Evolutionary conservation across 2,329 filamentous ascomycete genomes (phyloP), one percentile per base, ranked within the genome.

Genomic region (Xylaria polymorpha): DNA sequence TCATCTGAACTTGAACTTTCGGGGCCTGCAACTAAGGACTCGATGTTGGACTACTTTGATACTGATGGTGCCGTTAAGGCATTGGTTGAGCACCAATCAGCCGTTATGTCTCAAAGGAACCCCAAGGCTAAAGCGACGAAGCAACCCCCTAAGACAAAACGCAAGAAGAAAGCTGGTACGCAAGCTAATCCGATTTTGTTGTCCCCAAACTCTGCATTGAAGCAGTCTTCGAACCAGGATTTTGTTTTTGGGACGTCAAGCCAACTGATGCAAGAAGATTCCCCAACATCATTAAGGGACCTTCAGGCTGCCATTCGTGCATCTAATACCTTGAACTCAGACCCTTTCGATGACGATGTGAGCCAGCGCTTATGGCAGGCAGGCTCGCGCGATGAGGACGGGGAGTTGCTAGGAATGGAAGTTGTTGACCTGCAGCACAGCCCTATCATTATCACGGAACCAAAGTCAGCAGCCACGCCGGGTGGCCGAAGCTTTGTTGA

Each of bases 161-260:
- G 80, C 70, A 83, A 81, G 71, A 82, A 77, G 69, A 84, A 82
- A 62, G 76, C 76, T 50, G 80, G 78, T 10, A 75, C 77, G 0
- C 75, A 73, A 1, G 81, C 83, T n/a, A 83, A 84, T 22, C 82
- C 84, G 50, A 79, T 87, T 20, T 78, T 97, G 1, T 82, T 93
- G 12, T 93, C 92, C 0, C 93, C 93, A 0, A 83, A 82, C 57
- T 87, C 91, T 29, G 94, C 93, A 1, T 80, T 91, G 51, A 87
- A 87, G 61, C 86, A 91, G 72, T 86, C 92, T 15, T 84, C 87
- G 3, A 83, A 86, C 1, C 94, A 96, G 77, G 89, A 94, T 68
- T 92, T 94, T 76, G 81, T 97, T 0, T 97, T 97, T 80, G 94
- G 93, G 0, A 96, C 93, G 0, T 94, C 92, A 1, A 97, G 94